Percentiles rank a stretch among this genome's conserved stretches.
Conservation (phyloP, 805 yeast species). For the Candida maesae region DNA sequence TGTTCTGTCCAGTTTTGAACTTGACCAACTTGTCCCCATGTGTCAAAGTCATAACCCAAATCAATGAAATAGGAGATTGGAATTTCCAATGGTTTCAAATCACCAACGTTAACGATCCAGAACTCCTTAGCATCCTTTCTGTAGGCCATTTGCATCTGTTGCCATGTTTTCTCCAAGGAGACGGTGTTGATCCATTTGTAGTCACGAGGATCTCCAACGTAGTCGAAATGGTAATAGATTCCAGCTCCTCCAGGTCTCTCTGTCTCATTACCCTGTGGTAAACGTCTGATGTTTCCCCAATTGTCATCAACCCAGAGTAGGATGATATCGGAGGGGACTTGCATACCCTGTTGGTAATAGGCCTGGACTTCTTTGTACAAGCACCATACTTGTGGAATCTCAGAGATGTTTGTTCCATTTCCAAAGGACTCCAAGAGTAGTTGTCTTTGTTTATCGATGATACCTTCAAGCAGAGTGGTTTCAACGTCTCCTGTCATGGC, state of each 20-base stretch:
- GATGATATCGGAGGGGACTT: constrained; percentile 12
- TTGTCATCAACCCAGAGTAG: constrained; percentile 14
- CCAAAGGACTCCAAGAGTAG: constrained; percentile 8
- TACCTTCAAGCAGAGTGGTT: constrained; percentile 7
- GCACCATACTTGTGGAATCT: constrained; percentile 15
- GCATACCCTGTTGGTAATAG: constrained; percentile 11
- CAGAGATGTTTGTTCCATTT: constrained; percentile 8
- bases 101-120: constrained; percentile 16
- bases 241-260: constrained; percentile 14
- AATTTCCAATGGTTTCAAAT: constrained; percentile 12
- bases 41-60: constrained; percentile 12
- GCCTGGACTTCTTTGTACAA: constrained; percentile 14
- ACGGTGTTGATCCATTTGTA: constrained; percentile 15
- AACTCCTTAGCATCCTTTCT: constrained; percentile 10
- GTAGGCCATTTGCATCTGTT: constrained; percentile 15
- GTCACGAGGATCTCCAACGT: constrained; percentile 15
- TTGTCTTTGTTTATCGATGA: constrained; percentile 9
- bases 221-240: constrained; percentile 15
- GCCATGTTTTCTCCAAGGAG: constrained; percentile 14
- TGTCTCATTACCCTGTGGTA: constrained; percentile 12
- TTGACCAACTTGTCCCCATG: constrained; percentile 6
- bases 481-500: constrained; percentile 11
- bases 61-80: constrained; percentile 15
- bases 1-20: constrained; percentile 8
- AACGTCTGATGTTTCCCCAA: constrained; percentile 15